These are phyloP conservation scores for Voacanga thouarsii DNA, from an alignment of 257 asterid genomes.

Conservation along the genomic window DNA sequence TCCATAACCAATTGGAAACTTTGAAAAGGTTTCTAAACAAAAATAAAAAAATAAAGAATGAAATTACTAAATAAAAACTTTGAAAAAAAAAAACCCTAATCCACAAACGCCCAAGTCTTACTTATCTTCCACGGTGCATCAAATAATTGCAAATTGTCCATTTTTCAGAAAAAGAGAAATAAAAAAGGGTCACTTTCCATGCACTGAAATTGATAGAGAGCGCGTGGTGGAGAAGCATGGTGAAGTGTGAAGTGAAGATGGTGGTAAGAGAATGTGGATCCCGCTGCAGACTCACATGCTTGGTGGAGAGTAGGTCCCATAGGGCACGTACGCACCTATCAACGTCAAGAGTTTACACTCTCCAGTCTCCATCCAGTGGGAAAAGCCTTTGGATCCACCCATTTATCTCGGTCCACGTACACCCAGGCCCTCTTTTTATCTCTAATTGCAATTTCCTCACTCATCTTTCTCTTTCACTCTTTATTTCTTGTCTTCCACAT, in stretches of 20 bases:
- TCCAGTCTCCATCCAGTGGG: not conserved
- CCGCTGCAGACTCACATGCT: not conserved
- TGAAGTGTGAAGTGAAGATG: not conserved
- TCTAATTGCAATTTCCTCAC: not conserved
- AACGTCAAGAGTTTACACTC: conserved; percentile 6
- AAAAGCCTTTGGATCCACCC: not conserved
- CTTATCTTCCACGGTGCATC: no score
- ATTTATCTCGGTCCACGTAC: not conserved
- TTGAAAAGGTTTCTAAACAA: no score
- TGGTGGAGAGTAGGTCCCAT: conserved; percentile 12
- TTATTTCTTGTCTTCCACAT: not conserved
- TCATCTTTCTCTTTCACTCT: not conserved
- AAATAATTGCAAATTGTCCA: no score
- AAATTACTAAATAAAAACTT: no score
- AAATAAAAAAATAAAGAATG: no score
- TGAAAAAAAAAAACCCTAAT: no score
- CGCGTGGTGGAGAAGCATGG: not conserved
- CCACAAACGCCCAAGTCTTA: no score
- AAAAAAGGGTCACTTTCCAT: not conserved
- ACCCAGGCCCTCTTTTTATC: not conserved
- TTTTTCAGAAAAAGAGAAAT: no score
- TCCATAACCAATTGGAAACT: no score
- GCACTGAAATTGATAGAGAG: conserved; percentile 2
- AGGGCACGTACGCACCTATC: conserved; percentile 6
- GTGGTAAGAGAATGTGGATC: not conserved